Evolutionary conservation across 345 rosid genomes (phyloP), one percentile per base, ranked within the genome.

Genomic region (Mallotus nudiflorus): DNA sequence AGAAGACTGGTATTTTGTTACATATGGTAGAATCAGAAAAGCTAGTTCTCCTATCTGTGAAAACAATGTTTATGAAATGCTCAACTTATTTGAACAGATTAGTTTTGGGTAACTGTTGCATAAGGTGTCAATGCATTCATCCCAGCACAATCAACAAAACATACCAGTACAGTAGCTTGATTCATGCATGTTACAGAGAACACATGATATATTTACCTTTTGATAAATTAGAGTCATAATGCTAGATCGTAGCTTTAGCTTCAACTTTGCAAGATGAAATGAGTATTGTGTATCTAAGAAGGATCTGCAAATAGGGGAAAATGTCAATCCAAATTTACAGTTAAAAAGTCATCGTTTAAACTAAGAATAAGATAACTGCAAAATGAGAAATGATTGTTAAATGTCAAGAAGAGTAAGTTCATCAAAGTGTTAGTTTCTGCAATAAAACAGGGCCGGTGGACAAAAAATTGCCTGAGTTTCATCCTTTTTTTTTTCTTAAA

Each of bases 231-330:
- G 66, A 66, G 88, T 89, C 97, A 91, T 93, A 35, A 93, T 91
- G 77, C 97, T 85, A 55, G 93, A 88, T 57, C 98, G 81, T 62
- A 93, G 82, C 82, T 83, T 93, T 60, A 93, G 85, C 82, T 85
- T 91, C 74, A 93, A 83, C 84, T 89, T 93, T 27, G 90, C 78
- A 57, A 93, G 88, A 73, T 74, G 89, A 74, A 80, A 88, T 28
- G 86, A 65, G 77, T 91, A 93, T 66, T 93, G 97, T 50, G 97
- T 86, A 82, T 93, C 98, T 64, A 85, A 84, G 67, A 93, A 88
- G 59, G 98, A 93, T 80, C 98, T 93, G 89, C 79, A 79, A 66
- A 78, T 82, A 71, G 58, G 58, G 50, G 29, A 52, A 68, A 66
- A 20, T 61, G 42, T 6, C 69, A 53, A 37, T 63, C 16, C 56